Percentiles rank a stretch among this genome's conserved stretches.
Evolutionary conservation across 176 grass and related monocot genomes (phyloP).

Genomic region (Raddia guianensis): DNA sequence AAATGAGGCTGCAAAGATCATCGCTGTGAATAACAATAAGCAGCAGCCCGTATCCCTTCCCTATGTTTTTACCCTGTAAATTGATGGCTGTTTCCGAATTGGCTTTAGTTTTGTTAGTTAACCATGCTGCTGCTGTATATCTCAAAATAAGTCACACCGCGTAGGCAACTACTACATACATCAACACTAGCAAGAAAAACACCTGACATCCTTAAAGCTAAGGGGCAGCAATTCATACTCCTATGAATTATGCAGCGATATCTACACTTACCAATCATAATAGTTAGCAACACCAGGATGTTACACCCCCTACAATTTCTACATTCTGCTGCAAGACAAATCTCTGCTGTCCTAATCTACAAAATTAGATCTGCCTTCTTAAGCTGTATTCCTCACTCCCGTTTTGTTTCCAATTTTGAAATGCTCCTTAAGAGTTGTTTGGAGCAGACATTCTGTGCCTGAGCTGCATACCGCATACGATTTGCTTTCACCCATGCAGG

Average conservation of each 20-base stretch:
- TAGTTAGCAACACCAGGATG: constrained; percentile 20
- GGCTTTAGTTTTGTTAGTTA: neutral
- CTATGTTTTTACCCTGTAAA: neutral
- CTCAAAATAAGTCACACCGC: constrained; percentile 2
- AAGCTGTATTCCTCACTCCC: constrained; percentile 50
- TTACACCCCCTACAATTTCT: constrained; percentile 32
- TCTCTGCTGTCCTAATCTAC: constrained; percentile 47
- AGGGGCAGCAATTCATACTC: neutral
- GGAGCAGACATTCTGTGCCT: constrained; percentile 81
- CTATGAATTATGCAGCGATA: constrained; percentile 7
- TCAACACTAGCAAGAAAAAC: neutral
- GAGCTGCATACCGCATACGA: constrained; percentile 69
- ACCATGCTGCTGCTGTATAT: neutral
- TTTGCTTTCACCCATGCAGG: constrained; percentile 93
- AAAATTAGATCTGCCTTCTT: constrained; percentile 51
- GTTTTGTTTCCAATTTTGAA: constrained; percentile 57
- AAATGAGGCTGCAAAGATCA: neutral
- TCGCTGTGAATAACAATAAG: constrained; percentile 45
- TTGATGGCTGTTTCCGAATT: neutral
- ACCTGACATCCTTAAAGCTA: neutral
- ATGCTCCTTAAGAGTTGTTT: constrained; percentile 77
- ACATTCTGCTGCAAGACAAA: constrained; percentile 8
- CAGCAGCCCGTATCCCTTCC: neutral
- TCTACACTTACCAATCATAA: constrained; percentile 39
- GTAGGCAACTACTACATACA: neutral